phyloP scores from a whole-genome alignment of 495 filamentous ascomycete species.

The Daldinia grandis region DNA sequence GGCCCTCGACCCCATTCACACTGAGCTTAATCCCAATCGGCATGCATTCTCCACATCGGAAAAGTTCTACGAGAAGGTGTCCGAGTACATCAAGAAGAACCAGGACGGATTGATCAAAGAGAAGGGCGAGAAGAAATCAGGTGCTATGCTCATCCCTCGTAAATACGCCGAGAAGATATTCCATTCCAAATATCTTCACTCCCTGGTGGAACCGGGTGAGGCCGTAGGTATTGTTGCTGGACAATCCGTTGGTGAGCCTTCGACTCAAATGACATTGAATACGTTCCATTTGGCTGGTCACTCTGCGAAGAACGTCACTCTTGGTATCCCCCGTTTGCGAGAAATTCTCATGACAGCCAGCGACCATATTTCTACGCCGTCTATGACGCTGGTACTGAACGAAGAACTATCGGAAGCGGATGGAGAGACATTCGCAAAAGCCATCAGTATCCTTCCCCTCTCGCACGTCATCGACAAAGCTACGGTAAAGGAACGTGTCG shows the following conservation, averaged over 20 bases:
- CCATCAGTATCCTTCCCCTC: conserved; percentile 86
- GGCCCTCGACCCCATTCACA: conserved; percentile 78
- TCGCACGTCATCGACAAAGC: conserved; percentile 87
- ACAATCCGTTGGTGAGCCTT: conserved; percentile 96
- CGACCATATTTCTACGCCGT: conserved; percentile 83
- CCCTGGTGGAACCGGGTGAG: conserved; percentile 93
- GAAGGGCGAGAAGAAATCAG: conserved; percentile 66
- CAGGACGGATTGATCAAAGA: conserved; percentile 77
- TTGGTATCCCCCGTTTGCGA: conserved; percentile 95
- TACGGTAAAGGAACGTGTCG: conserved; percentile 78
- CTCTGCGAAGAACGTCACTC: conserved; percentile 96
- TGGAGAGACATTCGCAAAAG: conserved; percentile 85
- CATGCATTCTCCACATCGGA: conserved; percentile 90
- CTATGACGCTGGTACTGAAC: conserved; percentile 86
- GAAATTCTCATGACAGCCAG: conserved; percentile 99
- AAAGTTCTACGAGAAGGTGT: conserved; percentile 70
- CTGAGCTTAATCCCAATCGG: conserved; percentile 75
- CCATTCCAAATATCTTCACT: conserved; percentile 91
- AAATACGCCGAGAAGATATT: conserved; percentile 83
- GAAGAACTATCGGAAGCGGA: conserved; percentile 74
- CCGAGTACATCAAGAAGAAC: conserved; percentile 78
- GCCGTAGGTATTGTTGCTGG: conserved; percentile 97
- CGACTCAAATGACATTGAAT: conserved; percentile 99
- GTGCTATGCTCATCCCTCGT: conserved; percentile 59
- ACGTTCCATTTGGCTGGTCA: conserved; percentile 99